phyloP scores from a whole-genome alignment of 2,329 filamentous ascomycete species.

The Nannizzia gypsea region DNA sequence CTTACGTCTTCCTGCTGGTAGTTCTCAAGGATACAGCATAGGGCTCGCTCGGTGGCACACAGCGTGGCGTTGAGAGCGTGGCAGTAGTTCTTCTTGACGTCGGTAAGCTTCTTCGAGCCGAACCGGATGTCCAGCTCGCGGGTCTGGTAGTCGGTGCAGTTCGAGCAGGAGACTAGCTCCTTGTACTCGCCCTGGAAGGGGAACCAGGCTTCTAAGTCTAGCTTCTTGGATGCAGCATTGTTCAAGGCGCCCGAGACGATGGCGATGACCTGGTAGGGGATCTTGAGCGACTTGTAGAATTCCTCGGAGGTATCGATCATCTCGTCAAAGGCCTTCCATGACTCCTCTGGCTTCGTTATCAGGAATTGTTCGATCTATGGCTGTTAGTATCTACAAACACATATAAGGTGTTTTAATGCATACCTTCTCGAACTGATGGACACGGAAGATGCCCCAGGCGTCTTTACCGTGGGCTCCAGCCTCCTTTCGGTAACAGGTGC shows the following conservation, averaged over 20 bases:
- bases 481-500: slow-evolving; percentile 91
- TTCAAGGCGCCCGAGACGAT: slow-evolving; percentile 96
- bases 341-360: slow-evolving; percentile 73
- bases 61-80: slow-evolving; percentile 86
- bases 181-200: slow-evolving; percentile 96
- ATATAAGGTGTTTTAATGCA: slow-evolving; percentile 6
- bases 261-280: slow-evolving; percentile 83
- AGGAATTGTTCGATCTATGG: slow-evolving; percentile 62
- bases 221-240: slow-evolving; percentile 82
- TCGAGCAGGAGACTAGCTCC: slow-evolving; percentile 92
- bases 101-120: slow-evolving; percentile 74
- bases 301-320: slow-evolving; percentile 90
- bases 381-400: slow-evolving; percentile 1
- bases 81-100: slow-evolving; percentile 82
- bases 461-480: slow-evolving; percentile 85
- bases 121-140: slow-evolving; percentile 86
- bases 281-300: slow-evolving; percentile 79
- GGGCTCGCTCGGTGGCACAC: slow-evolving; percentile 78
- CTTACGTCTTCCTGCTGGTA: slow-evolving; percentile 78
- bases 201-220: slow-evolving; percentile 93
- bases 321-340: slow-evolving; percentile 82
- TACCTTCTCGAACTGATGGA: slow-evolving; percentile 94
- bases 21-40: slow-evolving; percentile 94
- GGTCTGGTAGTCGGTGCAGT: slow-evolving; percentile 96
- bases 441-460: slow-evolving; percentile 95